Conservation (phyloP, 331 rosid genomes). For the Arachis monticola region DNA sequence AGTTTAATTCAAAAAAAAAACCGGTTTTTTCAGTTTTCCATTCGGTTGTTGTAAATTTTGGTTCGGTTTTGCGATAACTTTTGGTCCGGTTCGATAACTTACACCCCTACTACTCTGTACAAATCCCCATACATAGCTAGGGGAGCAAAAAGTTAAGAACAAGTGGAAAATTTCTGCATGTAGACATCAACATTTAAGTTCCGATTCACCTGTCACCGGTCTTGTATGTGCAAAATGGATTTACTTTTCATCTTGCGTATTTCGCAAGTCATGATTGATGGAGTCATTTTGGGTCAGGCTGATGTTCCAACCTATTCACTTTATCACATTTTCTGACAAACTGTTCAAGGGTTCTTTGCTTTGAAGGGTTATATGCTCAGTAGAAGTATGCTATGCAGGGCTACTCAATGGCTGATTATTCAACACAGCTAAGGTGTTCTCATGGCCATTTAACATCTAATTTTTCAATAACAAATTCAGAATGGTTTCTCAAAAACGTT, state of each 20-base stretch:
- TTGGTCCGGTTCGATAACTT: too few relatives aligned
- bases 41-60: too few relatives aligned
- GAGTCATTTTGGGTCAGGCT: constrained; percentile 56
- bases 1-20: too few relatives aligned
- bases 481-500: constrained; percentile 30
- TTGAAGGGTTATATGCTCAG: constrained; percentile 44
- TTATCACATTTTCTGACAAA: constrained; percentile 64
- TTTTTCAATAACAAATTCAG: constrained; percentile 41
- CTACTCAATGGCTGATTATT: constrained; percentile 46
- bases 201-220: too few relatives aligned
- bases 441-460: constrained; percentile 96
- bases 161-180: too few relatives aligned
- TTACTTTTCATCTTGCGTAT: constrained; percentile 16
- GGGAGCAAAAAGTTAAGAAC: too few relatives aligned
- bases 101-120: too few relatives aligned
- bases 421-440: constrained; percentile 72
- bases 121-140: too few relatives aligned
- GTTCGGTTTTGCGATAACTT: too few relatives aligned
- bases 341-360: constrained; percentile 9
- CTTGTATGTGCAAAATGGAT: background rate
- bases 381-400: constrained; percentile 66
- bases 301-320: constrained; percentile 42
- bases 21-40: too few relatives aligned
- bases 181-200: too few relatives aligned
- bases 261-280: constrained; percentile 44